phyloP scores from a whole-genome alignment of 2,329 filamentous ascomycete genomes.

The Pseudomassariella vexata region DNA sequence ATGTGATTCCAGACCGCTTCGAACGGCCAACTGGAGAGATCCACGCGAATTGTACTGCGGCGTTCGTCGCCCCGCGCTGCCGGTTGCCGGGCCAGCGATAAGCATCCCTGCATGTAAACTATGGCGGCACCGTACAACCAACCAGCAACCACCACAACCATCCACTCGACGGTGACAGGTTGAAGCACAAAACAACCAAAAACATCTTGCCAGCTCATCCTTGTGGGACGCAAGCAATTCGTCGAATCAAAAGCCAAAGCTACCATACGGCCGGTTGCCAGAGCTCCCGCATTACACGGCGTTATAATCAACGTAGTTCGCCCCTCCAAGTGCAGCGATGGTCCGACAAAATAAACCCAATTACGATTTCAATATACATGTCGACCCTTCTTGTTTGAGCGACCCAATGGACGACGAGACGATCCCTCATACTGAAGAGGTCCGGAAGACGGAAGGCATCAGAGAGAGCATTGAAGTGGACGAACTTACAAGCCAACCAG shows the following conservation, averaged over 20 bases:
- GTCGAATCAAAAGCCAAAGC: slow-evolving; percentile 2
- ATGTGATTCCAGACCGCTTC: no score
- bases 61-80: no score
- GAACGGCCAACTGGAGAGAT: no score
- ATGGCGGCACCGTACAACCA: no score
- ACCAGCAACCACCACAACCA: no score
- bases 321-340: slow-evolving; percentile 16
- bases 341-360: slow-evolving; percentile 24
- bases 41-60: no score
- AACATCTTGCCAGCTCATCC: slow-evolving; percentile 5
- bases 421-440: slow-evolving; percentile 6
- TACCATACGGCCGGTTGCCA: slow-evolving; percentile 1
- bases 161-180: no score
- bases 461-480: slow-evolving; percentile 17
- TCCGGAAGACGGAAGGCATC: slow-evolving; percentile 4
- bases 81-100: no score
- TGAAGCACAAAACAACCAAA: no score
- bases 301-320: slow-evolving; percentile 5
- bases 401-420: slow-evolving; percentile 33
- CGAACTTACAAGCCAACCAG: slow-evolving; percentile 8
- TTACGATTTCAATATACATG: slow-evolving; percentile 41
- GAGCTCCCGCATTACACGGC: slow-evolving; percentile 1
- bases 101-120: no score
- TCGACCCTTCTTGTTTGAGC: slow-evolving; percentile 39
- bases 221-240: slow-evolving; percentile 1